Base-by-base conservation (phyloP, 2,329 filamentous ascomycete species). In the Exophiala sp. region DNA sequence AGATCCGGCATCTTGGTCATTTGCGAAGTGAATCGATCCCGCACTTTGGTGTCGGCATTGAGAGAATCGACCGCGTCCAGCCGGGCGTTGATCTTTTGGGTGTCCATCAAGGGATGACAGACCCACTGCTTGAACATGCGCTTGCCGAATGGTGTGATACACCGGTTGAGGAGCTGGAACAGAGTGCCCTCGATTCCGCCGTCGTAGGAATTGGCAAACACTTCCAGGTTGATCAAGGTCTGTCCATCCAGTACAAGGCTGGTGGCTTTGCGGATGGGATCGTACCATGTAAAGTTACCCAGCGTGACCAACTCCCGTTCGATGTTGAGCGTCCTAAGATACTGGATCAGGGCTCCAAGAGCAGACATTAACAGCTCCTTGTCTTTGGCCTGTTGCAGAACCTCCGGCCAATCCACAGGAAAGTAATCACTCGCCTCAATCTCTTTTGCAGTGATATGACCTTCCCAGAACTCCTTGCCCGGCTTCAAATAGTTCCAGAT, bases 51-150 rank as follows among this genome's bases (percentile, higher is more conserved):
- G 64, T 97, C 88, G 1, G 85, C 83, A 60, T 96, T 96, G 35
- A 98, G 74, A 62, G 91, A 83, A 62, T 97, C 93, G 3, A 98
- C 89, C 3, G 93, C 93, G 69, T 98, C 90, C 9, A 98, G 74
- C 4, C 93, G 82, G 58, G 94, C 89, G 62, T 97, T 95, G 72
- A 98, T 96, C 64, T 86, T 89, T 30, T 76, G 72, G 4, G 87
- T 83, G 68, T 95, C 86, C 65, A 89, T 88, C 11, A 98, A 75
- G 2, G 93, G 93, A 67, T 98, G 93, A 62, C 91, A 97, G 2
- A 98, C 85, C 93, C 93, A 98, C 66, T 95, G 89, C 47, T 90
- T 85, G 67, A 98, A 89, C 66, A 95, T 81, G 9, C 93, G 85
- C 70, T 98, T 98, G 50, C 93, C 93, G 64, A 98, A 98, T 0